A percentile compares a stretch with the other conserved stretches of the same genome.
Conservation (phyloP, 2,329 filamentous ascomycete genomes). For the Scytalidium sp. region DNA sequence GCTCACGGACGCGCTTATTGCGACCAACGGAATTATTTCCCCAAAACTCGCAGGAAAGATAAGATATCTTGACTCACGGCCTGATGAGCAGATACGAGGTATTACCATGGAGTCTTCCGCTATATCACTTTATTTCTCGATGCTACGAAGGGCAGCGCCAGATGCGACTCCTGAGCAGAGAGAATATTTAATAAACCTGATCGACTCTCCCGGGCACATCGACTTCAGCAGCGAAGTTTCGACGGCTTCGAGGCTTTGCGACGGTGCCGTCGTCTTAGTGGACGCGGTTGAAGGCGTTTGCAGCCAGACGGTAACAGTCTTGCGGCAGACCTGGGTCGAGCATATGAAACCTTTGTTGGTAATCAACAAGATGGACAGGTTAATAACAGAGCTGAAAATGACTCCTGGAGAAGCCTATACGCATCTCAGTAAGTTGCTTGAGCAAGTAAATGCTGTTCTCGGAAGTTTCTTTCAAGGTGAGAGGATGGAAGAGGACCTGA, state of each 20-base stretch:
- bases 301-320: constrained; percentile 95
- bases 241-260: constrained; percentile 88
- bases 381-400: constrained; percentile 94
- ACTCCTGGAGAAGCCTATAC: constrained; percentile 84
- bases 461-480: constrained; percentile 98
- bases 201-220: constrained; percentile 96
- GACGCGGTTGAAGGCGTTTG: constrained; percentile 98
- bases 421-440: constrained; percentile 83
- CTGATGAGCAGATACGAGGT: constrained; percentile 91
- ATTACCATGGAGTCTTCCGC: constrained; percentile 99
- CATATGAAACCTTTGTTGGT: constrained; percentile 92
- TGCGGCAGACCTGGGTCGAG: constrained; percentile 93
- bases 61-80: constrained; percentile 91
- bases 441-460: constrained; percentile 95
- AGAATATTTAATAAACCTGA: constrained; percentile 95
- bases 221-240: constrained; percentile 99
- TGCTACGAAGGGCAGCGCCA: constrained; percentile 71
- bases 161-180: constrained; percentile 69
- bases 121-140: constrained; percentile 93
- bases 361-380: constrained; percentile 96
- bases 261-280: constrained; percentile 90
- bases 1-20: constrained; percentile 90
- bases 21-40: constrained; percentile 99
- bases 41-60: constrained; percentile 97
- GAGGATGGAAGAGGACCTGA: constrained; percentile 95